A percentile compares a stretch with the other conserved stretches of the same genome.
These are phyloP conservation scores for maize (Zea mays) DNA, from an alignment of 176 grass and related monocot species.

Conservation along the genomic window Zm-B73-REFERENCE-NAM-5.0 NC_050100.1:225024001-225024500, in stretches of 20 bases:
- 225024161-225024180: background rate
- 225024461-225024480: slow-evolving; percentile 70
- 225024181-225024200: background rate
- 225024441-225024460: slow-evolving; percentile 76
- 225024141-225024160: background rate
- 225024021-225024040: slow-evolving; percentile 67
- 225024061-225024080: background rate
- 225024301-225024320: slow-evolving; percentile 74
- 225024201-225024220: slow-evolving; percentile 36
- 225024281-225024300: slow-evolving; percentile 88
- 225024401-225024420: slow-evolving; percentile 90
- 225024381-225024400: slow-evolving; percentile 84
- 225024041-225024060: slow-evolving; percentile 43
- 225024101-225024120: background rate
- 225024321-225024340: slow-evolving; percentile 90
- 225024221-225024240: slow-evolving; percentile 82
- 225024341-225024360: slow-evolving; percentile 66
- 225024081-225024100: background rate
- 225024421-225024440: slow-evolving; percentile 69
- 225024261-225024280: slow-evolving; percentile 73
- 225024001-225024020: slow-evolving; percentile 83
- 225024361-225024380: slow-evolving; percentile 74
- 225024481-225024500: slow-evolving; percentile 79
- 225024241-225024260: slow-evolving; percentile 69
- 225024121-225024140: background rate